Base-by-base conservation (phyloP, 345 rosid species). In the Eucalyptus marginata region DNA sequence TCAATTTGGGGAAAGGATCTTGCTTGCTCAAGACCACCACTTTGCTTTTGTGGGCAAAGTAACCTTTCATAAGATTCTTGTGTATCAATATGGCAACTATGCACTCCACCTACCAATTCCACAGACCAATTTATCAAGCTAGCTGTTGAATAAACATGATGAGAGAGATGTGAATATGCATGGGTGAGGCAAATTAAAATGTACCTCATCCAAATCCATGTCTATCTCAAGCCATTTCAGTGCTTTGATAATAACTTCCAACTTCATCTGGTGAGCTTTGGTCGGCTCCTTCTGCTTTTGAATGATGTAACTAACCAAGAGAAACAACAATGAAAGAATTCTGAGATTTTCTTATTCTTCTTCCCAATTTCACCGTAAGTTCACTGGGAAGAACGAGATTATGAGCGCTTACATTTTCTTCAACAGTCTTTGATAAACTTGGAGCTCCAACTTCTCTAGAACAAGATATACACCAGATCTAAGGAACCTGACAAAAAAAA, bases 391-490 rank as follows among this genome's bases (percentile, higher is more conserved):
- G 46, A 20, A 86, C 3, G 18, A 59, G 22, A 25, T 43, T 6
- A 40, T 20, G 50, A 68, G 68, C 49, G 59, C 97, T 93, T 93
- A 95, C 99, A 98, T 98, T 95, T 98, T 98, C 93, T 96, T 97
- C 46, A 97, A 90, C 91, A 97, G 90, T 94, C 99, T 94, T 90
- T 98, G 98, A 94, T 96, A 97, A 88, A 97, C 98, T 93, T 98
- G 99, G 76, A 97, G 99, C 93, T 98, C 99, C 46, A 98, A 96
- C 95, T 96, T 97, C 95, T 98, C 99, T 43, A 98, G 93, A 51
- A 97, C 99, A 83, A 98, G 99, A 90, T 95, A 97, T 88, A 97
- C 99, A 9, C 99, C 99, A 1, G 99, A 98, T 90, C 99, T 94
- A 90, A 98, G 93, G 92, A 97, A 95, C 93, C 99, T 97, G 90